Evolutionary conservation across 2,329 filamentous ascomycete species (phyloP).

Genomic region (Fusarium chaquense): DNA sequence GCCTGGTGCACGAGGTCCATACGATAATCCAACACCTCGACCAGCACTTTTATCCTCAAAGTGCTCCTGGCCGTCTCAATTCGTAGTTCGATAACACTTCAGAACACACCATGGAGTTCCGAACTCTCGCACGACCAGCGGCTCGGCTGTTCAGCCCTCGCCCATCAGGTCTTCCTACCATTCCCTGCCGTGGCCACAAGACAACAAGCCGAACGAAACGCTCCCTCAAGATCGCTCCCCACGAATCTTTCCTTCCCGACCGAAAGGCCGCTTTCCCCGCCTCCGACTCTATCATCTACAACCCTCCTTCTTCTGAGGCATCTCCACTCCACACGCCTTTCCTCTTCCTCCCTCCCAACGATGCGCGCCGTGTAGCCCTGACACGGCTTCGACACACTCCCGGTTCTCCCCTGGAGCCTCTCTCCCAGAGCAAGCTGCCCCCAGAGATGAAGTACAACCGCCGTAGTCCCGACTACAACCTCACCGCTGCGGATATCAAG

Average conservation of each 20-base stretch:
- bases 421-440: constrained; percentile 48
- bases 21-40: constrained; percentile 5
- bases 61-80: neutral
- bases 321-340: constrained; percentile 75
- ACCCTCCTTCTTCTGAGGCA: constrained; percentile 65
- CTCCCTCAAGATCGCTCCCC: constrained; percentile 69
- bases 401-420: constrained; percentile 37
- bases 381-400: constrained; percentile 57
- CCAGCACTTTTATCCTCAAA: neutral
- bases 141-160: constrained; percentile 50
- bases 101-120: constrained; percentile 51
- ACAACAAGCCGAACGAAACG: constrained; percentile 67
- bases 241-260: constrained; percentile 68
- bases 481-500: constrained; percentile 66
- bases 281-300: constrained; percentile 64
- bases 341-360: constrained; percentile 71
- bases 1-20: constrained; percentile 32
- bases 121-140: constrained; percentile 52
- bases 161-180: constrained; percentile 42
- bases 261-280: constrained; percentile 49
- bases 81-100: constrained; percentile 18
- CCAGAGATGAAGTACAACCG: constrained; percentile 53
- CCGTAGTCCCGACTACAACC: constrained; percentile 61
- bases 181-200: constrained; percentile 60
- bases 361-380: constrained; percentile 65